Conservation (phyloP, 2,329 filamentous ascomycete species). For the Emergomyces pasteurianus region DNA sequence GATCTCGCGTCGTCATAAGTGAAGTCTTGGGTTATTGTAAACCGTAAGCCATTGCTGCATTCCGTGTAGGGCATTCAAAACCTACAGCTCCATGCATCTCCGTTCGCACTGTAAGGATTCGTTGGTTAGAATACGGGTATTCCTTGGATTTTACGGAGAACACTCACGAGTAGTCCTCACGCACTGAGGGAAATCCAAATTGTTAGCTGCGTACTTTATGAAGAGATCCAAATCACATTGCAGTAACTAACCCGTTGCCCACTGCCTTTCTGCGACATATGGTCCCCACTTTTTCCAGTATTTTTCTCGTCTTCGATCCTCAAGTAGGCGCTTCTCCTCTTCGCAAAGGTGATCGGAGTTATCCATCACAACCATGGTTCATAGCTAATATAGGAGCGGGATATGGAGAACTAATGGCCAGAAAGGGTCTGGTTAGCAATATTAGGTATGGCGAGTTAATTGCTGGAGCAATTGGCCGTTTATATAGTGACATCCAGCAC, state of each 20-base stretch:
- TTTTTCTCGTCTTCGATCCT: conserved; percentile 69
- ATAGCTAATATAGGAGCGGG: neutral
- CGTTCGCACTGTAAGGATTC: conserved; percentile 48
- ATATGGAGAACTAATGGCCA: neutral
- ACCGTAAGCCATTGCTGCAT: neutral
- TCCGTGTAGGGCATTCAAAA: conserved; percentile 17
- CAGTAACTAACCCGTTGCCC: conserved; percentile 64
- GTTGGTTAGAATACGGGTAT: conserved; percentile 10
- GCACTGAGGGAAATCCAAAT: conserved; percentile 41
- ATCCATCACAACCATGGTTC: conserved; percentile 75
- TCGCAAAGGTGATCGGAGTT: conserved; percentile 75
- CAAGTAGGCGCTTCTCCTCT: conserved; percentile 79
- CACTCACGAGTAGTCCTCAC: conserved; percentile 76
- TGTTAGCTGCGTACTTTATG: conserved; percentile 17
- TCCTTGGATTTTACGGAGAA: conserved; percentile 4
- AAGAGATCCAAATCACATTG: neutral
- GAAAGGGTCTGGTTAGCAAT: neutral
- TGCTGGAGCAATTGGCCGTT: neutral
- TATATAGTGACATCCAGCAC: too few species aligned
- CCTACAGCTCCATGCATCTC: conserved; percentile 92
- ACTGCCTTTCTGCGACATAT: conserved; percentile 87
- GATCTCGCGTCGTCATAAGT: conserved; percentile 84
- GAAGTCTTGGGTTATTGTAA: conserved; percentile 52
- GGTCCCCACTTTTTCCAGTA: conserved; percentile 99
- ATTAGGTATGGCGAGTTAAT: neutral